These are phyloP conservation scores for Schizopora paradoxa DNA, from an alignment of 1,284 basidiomycete species.

Conservation along the genomic window DNA sequence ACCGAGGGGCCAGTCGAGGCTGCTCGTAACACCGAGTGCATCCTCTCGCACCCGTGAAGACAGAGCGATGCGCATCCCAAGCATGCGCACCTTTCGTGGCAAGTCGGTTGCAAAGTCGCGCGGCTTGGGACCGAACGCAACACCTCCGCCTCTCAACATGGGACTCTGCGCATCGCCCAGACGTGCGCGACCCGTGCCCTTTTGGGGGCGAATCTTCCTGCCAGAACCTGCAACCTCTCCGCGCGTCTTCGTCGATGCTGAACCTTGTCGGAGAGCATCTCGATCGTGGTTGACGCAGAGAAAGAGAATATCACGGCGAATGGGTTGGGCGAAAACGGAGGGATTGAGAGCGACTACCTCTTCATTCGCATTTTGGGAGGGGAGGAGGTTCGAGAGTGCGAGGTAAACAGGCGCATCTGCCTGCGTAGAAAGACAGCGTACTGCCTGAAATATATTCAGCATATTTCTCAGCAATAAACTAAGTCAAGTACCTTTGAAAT, in stretches of 20 bases:
- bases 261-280: slow-evolving; percentile 83
- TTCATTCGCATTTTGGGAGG: slow-evolving; percentile 33
- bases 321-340: slow-evolving; percentile 80
- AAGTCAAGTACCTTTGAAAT: too few relatives aligned
- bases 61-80: slow-evolving; percentile 89
- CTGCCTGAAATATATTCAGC: slow-evolving; percentile 4
- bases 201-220: slow-evolving; percentile 86
- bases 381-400: slow-evolving; percentile 50
- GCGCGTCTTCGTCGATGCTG: slow-evolving; percentile 89
- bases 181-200: slow-evolving; percentile 87
- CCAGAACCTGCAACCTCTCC: slow-evolving; percentile 87
- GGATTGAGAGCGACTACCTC: slow-evolving; percentile 73
- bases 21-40: slow-evolving; percentile 69
- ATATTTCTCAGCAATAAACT: slow-evolving; percentile 13
- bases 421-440: slow-evolving; percentile 28
- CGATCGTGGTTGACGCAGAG: slow-evolving; percentile 88
- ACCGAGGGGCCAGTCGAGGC: slow-evolving; percentile 65
- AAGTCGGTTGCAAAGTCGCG: slow-evolving; percentile 89
- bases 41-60: slow-evolving; percentile 77
- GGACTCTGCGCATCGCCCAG: slow-evolving; percentile 87
- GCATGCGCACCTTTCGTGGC: slow-evolving; percentile 83
- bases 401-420: slow-evolving; percentile 39
- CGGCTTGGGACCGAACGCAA: slow-evolving; percentile 86
- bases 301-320: slow-evolving; percentile 91
- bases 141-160: slow-evolving; percentile 88